phyloP scores from a whole-genome alignment of 306 rosid species.

The Cucumis melo region DNA sequence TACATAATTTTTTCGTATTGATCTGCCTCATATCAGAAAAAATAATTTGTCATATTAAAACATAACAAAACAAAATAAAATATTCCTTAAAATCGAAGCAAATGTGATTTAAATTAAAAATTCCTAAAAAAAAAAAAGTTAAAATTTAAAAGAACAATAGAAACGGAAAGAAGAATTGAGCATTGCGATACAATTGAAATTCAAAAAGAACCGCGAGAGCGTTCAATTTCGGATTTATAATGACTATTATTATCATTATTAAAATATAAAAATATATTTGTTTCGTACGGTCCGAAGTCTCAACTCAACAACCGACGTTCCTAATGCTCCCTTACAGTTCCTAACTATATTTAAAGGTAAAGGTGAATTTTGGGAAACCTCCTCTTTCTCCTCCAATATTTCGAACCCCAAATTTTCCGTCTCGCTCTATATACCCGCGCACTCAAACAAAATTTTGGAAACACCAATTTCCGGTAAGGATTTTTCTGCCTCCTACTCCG shows the following conservation, averaged over 20 bases:
- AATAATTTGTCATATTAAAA: too few relatives aligned
- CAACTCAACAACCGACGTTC: neutral
- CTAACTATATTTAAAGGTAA: neutral
- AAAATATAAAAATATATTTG: neutral
- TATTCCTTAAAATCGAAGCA: too few relatives aligned
- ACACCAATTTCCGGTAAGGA: neutral
- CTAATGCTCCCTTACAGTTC: neutral
- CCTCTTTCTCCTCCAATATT: neutral
- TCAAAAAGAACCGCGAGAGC: constrained; percentile 5
- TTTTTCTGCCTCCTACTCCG: neutral
- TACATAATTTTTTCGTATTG: too few relatives aligned
- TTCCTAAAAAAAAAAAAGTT: too few relatives aligned
- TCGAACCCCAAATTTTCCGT: neutral
- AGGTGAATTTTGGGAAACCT: neutral
- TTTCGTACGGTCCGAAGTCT: neutral
- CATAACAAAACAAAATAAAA: too few relatives aligned
- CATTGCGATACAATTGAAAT: neutral
- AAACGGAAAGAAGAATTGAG: neutral
- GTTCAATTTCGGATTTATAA: neutral
- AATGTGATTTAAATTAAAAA: too few relatives aligned
- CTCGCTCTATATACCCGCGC: constrained; percentile 3
- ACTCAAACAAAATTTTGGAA: neutral
- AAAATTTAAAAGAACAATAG: too few relatives aligned
- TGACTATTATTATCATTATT: neutral
- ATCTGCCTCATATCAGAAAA: too few relatives aligned